These are phyloP conservation scores for Ceratocystis colombiana DNA, from an alignment of 2,329 filamentous ascomycete species.

Conservation along the genomic window DNA sequence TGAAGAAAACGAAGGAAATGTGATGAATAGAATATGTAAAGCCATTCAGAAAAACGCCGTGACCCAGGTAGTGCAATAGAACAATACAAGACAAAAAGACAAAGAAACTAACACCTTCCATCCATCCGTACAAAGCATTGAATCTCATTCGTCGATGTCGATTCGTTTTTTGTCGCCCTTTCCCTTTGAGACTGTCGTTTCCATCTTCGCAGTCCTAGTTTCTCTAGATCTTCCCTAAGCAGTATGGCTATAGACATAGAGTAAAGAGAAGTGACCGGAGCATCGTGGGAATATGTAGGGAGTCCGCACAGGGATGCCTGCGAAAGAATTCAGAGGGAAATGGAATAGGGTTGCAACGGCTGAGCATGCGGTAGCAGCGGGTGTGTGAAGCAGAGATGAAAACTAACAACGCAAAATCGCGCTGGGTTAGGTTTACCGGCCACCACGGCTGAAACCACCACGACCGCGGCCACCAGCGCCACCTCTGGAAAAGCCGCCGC, in stretches of 20 bases:
- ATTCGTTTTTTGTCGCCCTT: slow-evolving; percentile 1
- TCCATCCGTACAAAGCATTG: slow-evolving; percentile 6
- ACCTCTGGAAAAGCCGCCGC: slow-evolving; percentile 22
- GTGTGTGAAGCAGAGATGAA: neutral
- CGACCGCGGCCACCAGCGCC: slow-evolving; percentile 32
- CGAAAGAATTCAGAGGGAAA: neutral
- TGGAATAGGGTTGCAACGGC: neutral
- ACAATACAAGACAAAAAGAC: slow-evolving; percentile 24
- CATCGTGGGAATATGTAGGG: neutral
- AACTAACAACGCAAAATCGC: neutral
- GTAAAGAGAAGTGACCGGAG: neutral
- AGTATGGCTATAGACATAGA: neutral
- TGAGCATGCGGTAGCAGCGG: neutral
- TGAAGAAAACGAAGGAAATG: slow-evolving; percentile 2
- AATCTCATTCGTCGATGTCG: neutral
- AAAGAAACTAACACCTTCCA: slow-evolving; percentile 19
- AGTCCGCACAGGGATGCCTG: neutral
- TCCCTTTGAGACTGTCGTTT: neutral
- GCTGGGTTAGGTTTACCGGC: slow-evolving; percentile 21
- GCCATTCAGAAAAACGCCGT: slow-evolving; percentile 26
- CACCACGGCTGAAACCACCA: slow-evolving; percentile 26
- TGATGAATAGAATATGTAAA: slow-evolving; percentile 24
- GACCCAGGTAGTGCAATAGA: slow-evolving; percentile 25
- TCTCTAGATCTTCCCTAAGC: neutral
- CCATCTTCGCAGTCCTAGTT: neutral